These are phyloP conservation scores for Ambrosiella cleistominuta DNA, from an alignment of 2,329 filamentous ascomycete species.

Conservation along the genomic window DNA sequence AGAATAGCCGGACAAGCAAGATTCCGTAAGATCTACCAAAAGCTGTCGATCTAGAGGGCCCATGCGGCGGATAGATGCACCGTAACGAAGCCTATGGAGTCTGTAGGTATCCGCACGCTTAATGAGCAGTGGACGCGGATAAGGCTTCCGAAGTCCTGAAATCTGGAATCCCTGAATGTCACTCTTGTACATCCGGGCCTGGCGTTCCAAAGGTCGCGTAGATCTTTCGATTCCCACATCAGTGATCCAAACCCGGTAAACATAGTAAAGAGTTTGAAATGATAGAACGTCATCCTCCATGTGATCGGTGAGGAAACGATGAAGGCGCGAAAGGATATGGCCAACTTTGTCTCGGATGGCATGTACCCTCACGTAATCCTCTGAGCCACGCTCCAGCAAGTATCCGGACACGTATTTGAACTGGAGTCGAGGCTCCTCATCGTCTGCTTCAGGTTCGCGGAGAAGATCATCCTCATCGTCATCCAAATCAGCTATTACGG, in stretches of 20 bases:
- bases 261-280: constrained; percentile 81
- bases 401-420: constrained; percentile 86
- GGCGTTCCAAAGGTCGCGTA: constrained; percentile 77
- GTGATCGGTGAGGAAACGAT: constrained; percentile 62
- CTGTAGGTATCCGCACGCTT: constrained; percentile 91
- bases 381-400: constrained; percentile 37
- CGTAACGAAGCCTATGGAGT: constrained; percentile 82
- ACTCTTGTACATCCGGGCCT: constrained; percentile 65
- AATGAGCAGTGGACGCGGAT: constrained; percentile 80
- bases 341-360: constrained; percentile 65
- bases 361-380: constrained; percentile 61
- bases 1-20: constrained; percentile 78
- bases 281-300: constrained; percentile 93
- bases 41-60: constrained; percentile 78
- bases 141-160: constrained; percentile 77
- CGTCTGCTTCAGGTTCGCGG: constrained; percentile 46
- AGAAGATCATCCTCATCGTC: constrained; percentile 35
- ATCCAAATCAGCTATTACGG: constrained; percentile 15
- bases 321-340: constrained; percentile 62
- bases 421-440: constrained; percentile 67
- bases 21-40: constrained; percentile 73
- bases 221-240: constrained; percentile 94
- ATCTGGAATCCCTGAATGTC: constrained; percentile 91
- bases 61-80: constrained; percentile 71
- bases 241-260: constrained; percentile 91